Evolutionary conservation across 176 grass and related monocot species (phyloP), one percentile per base, ranked within the genome.

Genomic region (Areca catechu): DNA sequence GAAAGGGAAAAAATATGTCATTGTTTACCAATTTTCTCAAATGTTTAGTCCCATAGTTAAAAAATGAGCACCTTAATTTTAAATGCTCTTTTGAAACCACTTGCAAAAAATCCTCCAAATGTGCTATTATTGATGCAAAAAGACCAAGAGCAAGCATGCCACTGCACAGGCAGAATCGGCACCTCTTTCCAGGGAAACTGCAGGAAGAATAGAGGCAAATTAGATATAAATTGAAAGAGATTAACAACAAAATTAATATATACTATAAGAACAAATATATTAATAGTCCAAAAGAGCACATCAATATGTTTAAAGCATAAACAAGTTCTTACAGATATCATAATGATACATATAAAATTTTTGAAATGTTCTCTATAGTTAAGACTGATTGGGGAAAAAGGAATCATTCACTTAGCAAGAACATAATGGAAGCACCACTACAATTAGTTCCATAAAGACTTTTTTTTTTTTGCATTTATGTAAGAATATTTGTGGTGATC

Each of bases 81-180:
- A 50, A 98, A 98, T 27, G 94, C 94, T 48, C 88, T 75, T 75
- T 98, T 98, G 67, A 98, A 98, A 62, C 94, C 88, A 71, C 94
- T 93, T 15, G 94, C 94, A 7, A 98, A 98, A 83, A 98, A 98
- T 18, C 94, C 94, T 79, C 94, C 94, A 86, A 98, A 98, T 58
- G 94, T 57, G 94, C 94, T 65, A 98, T 92, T 75, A 98, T 98
- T 55, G 94, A 98, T 73, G 94, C 88, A 89, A 98, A 98, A 51
- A 98, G 71, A 56, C 94, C 94, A 53, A 98, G 78, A 43, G 88
- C 94, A 53, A 98, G 88, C 94, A 98, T 98, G 94, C 84, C 84
- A 89, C 63, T 93, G 88, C 63, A 93, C 94, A 15, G 94, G 94
- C 71, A 93, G 70, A 89, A 93, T 79, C 56, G 53, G 56, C 69